phyloP scores from a whole-genome alignment of 495 filamentous ascomycete genomes.

The Trichocladium uniseriatum region DNA sequence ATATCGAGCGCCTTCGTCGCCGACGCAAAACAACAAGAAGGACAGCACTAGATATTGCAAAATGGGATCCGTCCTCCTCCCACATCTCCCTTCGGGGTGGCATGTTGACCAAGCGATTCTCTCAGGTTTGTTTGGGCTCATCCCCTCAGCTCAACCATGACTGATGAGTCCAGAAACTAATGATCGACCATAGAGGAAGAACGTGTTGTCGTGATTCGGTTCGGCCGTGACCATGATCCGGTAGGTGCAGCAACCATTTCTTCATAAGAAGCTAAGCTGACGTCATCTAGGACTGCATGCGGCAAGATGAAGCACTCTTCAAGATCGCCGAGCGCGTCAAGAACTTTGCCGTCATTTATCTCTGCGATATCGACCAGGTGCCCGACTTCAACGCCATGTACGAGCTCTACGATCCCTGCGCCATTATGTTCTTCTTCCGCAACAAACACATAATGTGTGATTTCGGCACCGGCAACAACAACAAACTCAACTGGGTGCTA shows the following conservation, averaged over 20 bases:
- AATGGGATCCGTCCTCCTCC: constrained; percentile 90
- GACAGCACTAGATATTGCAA: neutral
- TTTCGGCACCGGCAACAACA: constrained; percentile 97
- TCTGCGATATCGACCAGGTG: constrained; percentile 88
- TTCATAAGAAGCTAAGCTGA: neutral
- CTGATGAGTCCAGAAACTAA: neutral
- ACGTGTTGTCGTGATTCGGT: constrained; percentile 89
- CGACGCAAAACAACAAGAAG: neutral
- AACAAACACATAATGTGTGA: constrained; percentile 99
- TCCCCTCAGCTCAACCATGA: neutral
- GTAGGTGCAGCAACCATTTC: neutral
- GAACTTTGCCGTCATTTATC: constrained; percentile 84
- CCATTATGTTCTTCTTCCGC: constrained; percentile 78
- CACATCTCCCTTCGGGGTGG: constrained; percentile 89
- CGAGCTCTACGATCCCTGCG: constrained; percentile 63
- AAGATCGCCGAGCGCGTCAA: constrained; percentile 79
- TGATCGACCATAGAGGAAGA: constrained; percentile 58
- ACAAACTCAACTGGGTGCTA: constrained; percentile 88
- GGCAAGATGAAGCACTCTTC: constrained; percentile 89
- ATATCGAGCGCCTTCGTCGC: too few relatives aligned
- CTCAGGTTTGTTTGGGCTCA: constrained; percentile 25
- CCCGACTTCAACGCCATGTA: constrained; percentile 98
- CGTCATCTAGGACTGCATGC: constrained; percentile 70
- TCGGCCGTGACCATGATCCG: constrained; percentile 56
- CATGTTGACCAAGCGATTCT: constrained; percentile 93